Percentiles rank a stretch among this genome's conserved stretches.
These are phyloP conservation scores for Pezicula radicicola DNA, from an alignment of 2,329 filamentous ascomycete genomes.

Conservation along the genomic window DNA sequence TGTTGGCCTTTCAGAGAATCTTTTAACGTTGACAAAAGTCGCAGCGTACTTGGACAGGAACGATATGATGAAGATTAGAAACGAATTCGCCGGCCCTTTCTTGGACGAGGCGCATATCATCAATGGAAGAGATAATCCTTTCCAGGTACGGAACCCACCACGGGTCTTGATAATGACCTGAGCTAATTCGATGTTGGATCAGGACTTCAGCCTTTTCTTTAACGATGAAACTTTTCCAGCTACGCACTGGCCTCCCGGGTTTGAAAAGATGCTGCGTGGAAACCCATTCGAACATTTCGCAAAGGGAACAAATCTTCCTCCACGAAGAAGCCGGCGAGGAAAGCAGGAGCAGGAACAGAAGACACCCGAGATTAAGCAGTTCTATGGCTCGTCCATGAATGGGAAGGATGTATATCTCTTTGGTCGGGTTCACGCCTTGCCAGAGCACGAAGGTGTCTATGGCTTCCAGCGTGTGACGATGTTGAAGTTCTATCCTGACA, in stretches of 20 bases:
- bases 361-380: constrained; percentile 16
- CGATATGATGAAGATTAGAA: not conserved
- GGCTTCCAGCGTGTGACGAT: constrained; percentile 53
- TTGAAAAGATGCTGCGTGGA: constrained; percentile 17
- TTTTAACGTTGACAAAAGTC: not conserved
- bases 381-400: constrained; percentile 33
- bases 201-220: constrained; percentile 26
- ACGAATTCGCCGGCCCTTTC: not conserved
- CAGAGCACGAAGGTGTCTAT: constrained; percentile 42
- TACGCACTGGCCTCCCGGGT: constrained; percentile 18
- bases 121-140: not conserved
- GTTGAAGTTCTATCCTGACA: constrained; percentile 41
- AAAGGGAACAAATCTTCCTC: not conserved
- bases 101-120: not conserved
- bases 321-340: not conserved
- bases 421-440: constrained; percentile 48
- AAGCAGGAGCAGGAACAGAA: constrained; percentile 3
- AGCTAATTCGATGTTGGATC: not conserved
- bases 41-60: not conserved
- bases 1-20: not conserved
- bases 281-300: constrained; percentile 15
- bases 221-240: constrained; percentile 13
- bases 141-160: not conserved
- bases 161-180: not conserved
- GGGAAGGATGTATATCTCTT: constrained; percentile 27